A percentile compares a stretch with the other conserved stretches of the same genome.
Evolutionary conservation across 169 alveolate species (phyloP).

Genomic region (Plasmodium ovale): DNA sequence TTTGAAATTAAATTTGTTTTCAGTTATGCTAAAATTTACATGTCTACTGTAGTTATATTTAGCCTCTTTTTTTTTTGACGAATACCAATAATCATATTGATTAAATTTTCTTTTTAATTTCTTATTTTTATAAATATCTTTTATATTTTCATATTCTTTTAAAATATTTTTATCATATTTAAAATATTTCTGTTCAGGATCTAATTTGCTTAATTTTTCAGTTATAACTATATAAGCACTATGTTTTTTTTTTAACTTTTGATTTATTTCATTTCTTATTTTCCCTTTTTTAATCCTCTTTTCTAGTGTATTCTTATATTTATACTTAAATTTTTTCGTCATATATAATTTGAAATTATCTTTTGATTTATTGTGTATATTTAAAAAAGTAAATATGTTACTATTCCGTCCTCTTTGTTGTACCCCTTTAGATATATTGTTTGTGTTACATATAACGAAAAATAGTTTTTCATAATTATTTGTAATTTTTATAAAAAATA

Average conservation of each 20-base stretch:
- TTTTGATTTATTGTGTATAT: conserved; percentile 4
- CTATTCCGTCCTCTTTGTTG: not conserved
- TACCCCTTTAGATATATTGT: not conserved
- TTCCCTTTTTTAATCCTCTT: conserved; percentile 58
- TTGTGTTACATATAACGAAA: conserved; percentile 10
- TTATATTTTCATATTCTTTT: conserved; percentile 74
- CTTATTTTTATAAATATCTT: conserved; percentile 66
- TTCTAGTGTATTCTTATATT: conserved; percentile 59
- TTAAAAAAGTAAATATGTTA: conserved; percentile 6
- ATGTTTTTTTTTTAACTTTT: conserved; percentile 71
- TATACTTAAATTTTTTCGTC: conserved; percentile 69
- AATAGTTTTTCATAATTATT: conserved; percentile 1
- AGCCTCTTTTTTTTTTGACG: conserved; percentile 69
- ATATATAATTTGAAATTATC: conserved; percentile 40
- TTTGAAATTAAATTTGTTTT: conserved; percentile 66
- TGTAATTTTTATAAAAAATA: conserved; percentile 9
- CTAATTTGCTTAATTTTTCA: conserved; percentile 74
- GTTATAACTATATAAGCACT: conserved; percentile 75
- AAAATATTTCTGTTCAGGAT: conserved; percentile 69
- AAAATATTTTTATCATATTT: conserved; percentile 74
- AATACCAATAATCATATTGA: conserved; percentile 73
- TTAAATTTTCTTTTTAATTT: conserved; percentile 65
- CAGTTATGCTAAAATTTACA: conserved; percentile 70
- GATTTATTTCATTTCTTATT: conserved; percentile 68
- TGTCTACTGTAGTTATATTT: conserved; percentile 70